Base-by-base conservation (phyloP, 176 grass and related monocot species). In the Rhynchospora pubera region DNA sequence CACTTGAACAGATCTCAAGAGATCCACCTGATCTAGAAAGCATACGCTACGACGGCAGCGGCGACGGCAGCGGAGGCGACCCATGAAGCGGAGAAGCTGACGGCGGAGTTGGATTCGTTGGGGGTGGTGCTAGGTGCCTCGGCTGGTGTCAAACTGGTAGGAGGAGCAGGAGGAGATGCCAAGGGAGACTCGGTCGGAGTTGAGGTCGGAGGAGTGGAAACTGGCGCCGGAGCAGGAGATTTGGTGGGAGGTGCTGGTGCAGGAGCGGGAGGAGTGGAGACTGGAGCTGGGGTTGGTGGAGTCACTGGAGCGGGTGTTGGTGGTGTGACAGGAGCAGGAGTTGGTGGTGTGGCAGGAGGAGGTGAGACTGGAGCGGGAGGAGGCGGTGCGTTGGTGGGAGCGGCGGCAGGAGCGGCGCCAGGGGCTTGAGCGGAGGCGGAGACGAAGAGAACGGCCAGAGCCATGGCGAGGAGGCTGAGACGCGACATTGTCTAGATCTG, bases 361-460 rank as follows among this genome's bases (percentile, higher is more conserved):
- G 78, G 78, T 5, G 78, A 80, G 16, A 80, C 57, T 9, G 78
- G 78, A 9, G 57, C 78, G 16, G 78, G 78, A 80, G 78, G 62
- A 0, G 78, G 79, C 18, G 79, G 79, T 2, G 79, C 42, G 2
- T 13, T 9, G 16, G 79, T 82, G 0, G 79, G 79, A 26, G 79
- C 79, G 6, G 19, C 79, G 45, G 79, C 23, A 5, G 79, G 79
- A 2, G 79, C 79, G 45, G 60, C 79, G 5, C 22, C 60, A 14
- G 79, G 79, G 6, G 79, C 57, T n/a, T 82, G 79, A 66, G 79
- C 79, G 22, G 79, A 15, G 79, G 79, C 79, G 44, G 79, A 82
- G 79, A 82, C 67, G 79, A 82, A 82, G n/a, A 82, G 79, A 34
- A 82, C 42, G 13, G 79, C 79, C 19, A 82, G 8, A 4, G 58